These are phyloP conservation scores for Chrysoporthe austroafricana DNA, from an alignment of 2,329 filamentous ascomycete genomes.

Conservation along the genomic window DNA sequence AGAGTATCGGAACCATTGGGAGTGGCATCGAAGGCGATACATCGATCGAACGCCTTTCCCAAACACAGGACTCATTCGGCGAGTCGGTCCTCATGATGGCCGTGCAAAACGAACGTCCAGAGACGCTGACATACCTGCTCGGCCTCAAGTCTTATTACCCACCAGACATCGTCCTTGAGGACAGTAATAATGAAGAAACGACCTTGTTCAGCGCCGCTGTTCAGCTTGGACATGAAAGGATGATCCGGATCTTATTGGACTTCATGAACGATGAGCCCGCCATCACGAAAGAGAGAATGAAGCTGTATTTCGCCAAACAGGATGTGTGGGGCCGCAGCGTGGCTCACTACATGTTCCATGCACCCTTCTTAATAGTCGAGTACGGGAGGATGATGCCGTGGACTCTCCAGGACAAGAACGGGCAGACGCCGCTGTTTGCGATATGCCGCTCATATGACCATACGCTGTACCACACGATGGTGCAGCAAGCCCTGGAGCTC, in stretches of 20 bases:
- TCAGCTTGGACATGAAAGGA: constrained; percentile 75
- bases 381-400: constrained; percentile 83
- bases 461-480: constrained; percentile 83
- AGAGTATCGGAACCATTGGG: constrained; percentile 73
- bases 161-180: constrained; percentile 71
- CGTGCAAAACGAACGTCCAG: constrained; percentile 71
- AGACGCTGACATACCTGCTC: constrained; percentile 78
- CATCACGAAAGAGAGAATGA: constrained; percentile 58
- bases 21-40: constrained; percentile 83
- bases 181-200: constrained; percentile 87
- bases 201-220: constrained; percentile 89
- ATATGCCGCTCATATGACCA: constrained; percentile 96
- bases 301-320: constrained; percentile 72
- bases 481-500: constrained; percentile 76
- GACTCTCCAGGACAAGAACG: constrained; percentile 91
- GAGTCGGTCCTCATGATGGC: constrained; percentile 92
- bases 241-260: constrained; percentile 76
- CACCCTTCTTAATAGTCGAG: constrained; percentile 75
- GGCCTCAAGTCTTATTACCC: constrained; percentile 78
- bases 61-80: constrained; percentile 71
- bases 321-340: constrained; percentile 86
- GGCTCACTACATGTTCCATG: constrained; percentile 95
- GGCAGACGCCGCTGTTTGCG: constrained; percentile 96
- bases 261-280: constrained; percentile 60
- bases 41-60: constrained; percentile 76